These are phyloP conservation scores for Gleditsia sinensis DNA, from an alignment of 306 rosid genomes.

Conservation along the genomic window DNA sequence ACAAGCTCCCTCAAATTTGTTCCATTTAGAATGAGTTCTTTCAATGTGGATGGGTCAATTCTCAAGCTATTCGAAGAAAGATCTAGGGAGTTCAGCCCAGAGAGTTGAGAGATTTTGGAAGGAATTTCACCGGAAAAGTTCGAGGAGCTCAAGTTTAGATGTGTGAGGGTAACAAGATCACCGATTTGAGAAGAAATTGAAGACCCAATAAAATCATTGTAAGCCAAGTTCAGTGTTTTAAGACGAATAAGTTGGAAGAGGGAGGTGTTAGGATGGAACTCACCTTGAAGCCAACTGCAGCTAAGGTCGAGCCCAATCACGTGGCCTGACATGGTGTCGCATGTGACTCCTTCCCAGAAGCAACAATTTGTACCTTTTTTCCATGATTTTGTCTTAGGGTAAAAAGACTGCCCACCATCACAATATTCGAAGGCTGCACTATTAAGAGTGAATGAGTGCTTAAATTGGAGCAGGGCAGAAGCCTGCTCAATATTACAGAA, in stretches of 20 bases:
- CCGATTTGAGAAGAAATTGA: conserved; percentile 3
- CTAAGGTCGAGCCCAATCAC: conserved; percentile 28
- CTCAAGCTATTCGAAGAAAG: background rate
- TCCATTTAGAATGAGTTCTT: conserved; percentile 9
- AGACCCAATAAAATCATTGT: background rate
- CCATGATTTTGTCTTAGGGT: conserved; percentile 31
- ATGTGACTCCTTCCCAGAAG: conserved; percentile 28
- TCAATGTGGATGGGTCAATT: background rate
- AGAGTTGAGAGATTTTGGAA: background rate
- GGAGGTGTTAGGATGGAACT: background rate
- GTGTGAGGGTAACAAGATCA: background rate
- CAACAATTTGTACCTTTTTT: conserved; percentile 18
- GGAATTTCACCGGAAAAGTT: background rate
- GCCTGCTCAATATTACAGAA: background rate
- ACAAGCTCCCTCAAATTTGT: background rate
- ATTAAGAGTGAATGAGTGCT: background rate
- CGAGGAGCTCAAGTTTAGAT: background rate
- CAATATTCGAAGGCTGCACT: background rate
- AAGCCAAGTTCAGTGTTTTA: conserved; percentile 3
- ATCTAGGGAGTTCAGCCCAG: conserved; percentile 10
- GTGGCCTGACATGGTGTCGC: conserved; percentile 6
- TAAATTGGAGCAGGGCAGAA: background rate
- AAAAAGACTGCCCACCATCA: background rate
- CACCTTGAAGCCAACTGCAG: background rate
- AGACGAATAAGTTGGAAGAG: conserved; percentile 9